These are phyloP conservation scores for Yamadazyma buinensis DNA, from an alignment of 1,139 yeast genomes.

Conservation along the genomic window DNA sequence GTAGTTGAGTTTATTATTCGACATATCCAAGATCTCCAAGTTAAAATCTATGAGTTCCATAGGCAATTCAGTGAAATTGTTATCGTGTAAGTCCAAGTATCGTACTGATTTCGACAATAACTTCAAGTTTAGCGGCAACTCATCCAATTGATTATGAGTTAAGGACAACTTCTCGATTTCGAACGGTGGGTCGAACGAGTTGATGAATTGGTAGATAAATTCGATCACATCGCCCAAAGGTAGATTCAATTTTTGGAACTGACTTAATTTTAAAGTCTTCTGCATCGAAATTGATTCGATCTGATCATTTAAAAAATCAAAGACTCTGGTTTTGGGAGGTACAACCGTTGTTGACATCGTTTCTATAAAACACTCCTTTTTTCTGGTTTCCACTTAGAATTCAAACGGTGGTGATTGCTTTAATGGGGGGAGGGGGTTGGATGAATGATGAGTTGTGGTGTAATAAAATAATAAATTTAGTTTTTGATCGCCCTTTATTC, in stretches of 20 bases:
- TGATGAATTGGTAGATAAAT: constrained; percentile 21
- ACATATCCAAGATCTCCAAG: constrained; percentile 67
- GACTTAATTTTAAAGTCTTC: constrained; percentile 21
- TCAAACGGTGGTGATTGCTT: background rate
- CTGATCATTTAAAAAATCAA: constrained; percentile 22
- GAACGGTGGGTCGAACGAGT: constrained; percentile 27
- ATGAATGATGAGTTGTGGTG: too few relatives aligned
- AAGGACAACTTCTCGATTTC: constrained; percentile 52
- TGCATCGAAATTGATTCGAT: constrained; percentile 20
- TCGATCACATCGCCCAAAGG: constrained; percentile 23
- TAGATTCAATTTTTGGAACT: constrained; percentile 7
- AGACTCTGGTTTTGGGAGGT: constrained; percentile 8
- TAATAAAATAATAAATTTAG: too few relatives aligned
- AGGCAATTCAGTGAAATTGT: constrained; percentile 54
- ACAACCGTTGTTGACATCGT: background rate
- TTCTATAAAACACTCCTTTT: too few relatives aligned
- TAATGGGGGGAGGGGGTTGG: too few relatives aligned
- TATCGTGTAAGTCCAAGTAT: constrained; percentile 66
- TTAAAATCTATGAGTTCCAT: constrained; percentile 30
- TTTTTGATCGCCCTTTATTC: too few relatives aligned
- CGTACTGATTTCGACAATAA: constrained; percentile 43
- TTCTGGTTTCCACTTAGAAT: background rate
- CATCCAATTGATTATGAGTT: constrained; percentile 46
- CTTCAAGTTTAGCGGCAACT: constrained; percentile 47
- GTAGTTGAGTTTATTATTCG: constrained; percentile 48